These are phyloP conservation scores for Asterophora lycoperdoides DNA, from an alignment of 768 basidiomycete species.

Conservation along the genomic window DNA sequence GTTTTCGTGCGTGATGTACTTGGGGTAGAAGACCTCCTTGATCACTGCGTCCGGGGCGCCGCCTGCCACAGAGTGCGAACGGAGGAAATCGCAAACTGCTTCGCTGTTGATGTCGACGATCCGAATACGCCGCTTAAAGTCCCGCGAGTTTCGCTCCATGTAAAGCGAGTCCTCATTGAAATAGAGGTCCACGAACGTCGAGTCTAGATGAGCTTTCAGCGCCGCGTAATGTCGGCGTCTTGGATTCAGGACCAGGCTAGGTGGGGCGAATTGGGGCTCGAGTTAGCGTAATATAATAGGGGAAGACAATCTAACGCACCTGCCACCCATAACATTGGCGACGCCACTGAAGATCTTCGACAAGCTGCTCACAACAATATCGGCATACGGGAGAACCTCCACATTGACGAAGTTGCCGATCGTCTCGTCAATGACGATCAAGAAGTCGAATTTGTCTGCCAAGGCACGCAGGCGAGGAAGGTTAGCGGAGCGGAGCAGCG, in stretches of 20 bases:
- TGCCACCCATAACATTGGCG: conserved; percentile 96
- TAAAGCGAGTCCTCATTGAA: conserved; percentile 90
- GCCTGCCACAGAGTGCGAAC: conserved; percentile 47
- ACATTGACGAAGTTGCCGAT: conserved; percentile 95
- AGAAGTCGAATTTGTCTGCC: conserved; percentile 85
- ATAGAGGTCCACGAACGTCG: conserved; percentile 78
- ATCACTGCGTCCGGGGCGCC: conserved; percentile 44
- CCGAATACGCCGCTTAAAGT: conserved; percentile 73
- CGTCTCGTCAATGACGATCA: conserved; percentile 90
- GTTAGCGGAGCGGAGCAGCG: conserved; percentile 82
- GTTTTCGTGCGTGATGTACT: conserved; percentile 65
- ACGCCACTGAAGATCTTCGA: conserved; percentile 95
- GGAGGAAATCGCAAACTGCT: conserved; percentile 75
- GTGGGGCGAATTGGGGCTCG: background rate
- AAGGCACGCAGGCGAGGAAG: conserved; percentile 68
- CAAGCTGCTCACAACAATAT: conserved; percentile 88
- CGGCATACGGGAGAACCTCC: conserved; percentile 79
- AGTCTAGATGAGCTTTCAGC: conserved; percentile 57
- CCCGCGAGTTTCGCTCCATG: conserved; percentile 97
- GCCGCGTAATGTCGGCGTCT: conserved; percentile 59
- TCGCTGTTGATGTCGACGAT: conserved; percentile 81
- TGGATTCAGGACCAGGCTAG: conserved; percentile 86
- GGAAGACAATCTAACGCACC: conserved; percentile 44
- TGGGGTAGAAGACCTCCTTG: conserved; percentile 88
- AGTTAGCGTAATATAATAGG: background rate